Conservation (phyloP, 225 moss, liverwort and hornwort genomes). For the Sphagnum contortum region DNA sequence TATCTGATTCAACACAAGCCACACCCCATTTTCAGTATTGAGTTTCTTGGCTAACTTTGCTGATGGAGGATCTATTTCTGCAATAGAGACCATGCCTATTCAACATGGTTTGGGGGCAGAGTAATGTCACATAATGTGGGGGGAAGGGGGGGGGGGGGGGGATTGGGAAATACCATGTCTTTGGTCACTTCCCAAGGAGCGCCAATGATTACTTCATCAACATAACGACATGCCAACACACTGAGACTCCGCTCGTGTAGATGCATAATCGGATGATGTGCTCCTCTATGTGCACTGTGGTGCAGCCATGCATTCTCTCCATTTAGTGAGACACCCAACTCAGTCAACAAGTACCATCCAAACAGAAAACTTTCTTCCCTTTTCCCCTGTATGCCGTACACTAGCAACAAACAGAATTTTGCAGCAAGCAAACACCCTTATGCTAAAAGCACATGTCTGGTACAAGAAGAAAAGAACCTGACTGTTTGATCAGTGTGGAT, state of each 20-base stretch:
- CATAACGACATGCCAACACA: slow-evolving; percentile 85
- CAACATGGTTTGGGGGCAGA: too few species aligned
- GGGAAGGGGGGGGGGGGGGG: too few species aligned
- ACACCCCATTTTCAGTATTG: slow-evolving; percentile 1
- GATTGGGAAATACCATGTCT: slow-evolving; percentile 62
- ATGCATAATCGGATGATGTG: slow-evolving; percentile 96
- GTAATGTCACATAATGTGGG: too few species aligned
- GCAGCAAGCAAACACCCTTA: too few species aligned
- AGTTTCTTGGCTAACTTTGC: neutral
- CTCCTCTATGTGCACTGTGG: slow-evolving; percentile 74
- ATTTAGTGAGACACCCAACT: too few species aligned
- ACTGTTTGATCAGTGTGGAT: slow-evolving; percentile 94
- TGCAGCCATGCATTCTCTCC: slow-evolving; percentile 1
- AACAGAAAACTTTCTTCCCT: too few species aligned
- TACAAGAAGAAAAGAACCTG: slow-evolving; percentile 28
- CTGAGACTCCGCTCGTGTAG: slow-evolving; percentile 94
- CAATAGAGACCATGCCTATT: too few species aligned
- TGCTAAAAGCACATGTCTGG: too few species aligned
- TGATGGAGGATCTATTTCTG: too few species aligned
- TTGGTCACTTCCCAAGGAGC: slow-evolving; percentile 97
- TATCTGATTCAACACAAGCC: slow-evolving; percentile 44
- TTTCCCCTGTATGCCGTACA: too few species aligned
- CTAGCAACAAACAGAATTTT: too few species aligned
- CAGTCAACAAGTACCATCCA: too few species aligned
- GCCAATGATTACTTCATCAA: slow-evolving; percentile 96